These are phyloP conservation scores for Penicillium manginii DNA, from an alignment of 495 filamentous ascomycete genomes.

Conservation along the genomic window DNA sequence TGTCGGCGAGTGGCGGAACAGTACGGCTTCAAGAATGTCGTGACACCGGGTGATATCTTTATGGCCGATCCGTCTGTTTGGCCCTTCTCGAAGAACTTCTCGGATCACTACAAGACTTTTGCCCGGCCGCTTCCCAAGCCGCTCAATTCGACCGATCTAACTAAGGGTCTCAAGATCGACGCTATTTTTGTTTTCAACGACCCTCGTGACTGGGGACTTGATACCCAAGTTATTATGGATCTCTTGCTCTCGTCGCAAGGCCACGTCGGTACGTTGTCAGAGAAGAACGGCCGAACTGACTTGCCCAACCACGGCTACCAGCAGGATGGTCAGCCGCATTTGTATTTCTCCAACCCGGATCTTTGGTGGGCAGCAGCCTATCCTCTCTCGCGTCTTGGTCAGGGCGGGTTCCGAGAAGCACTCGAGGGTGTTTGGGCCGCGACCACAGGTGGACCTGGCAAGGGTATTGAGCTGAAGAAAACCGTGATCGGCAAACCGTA, in stretches of 20 bases:
- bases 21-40: constrained; percentile 85
- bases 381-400: constrained; percentile 86
- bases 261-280: constrained; percentile 74
- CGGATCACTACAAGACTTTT: constrained; percentile 61
- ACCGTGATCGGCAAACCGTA: constrained; percentile 85
- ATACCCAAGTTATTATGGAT: constrained; percentile 80
- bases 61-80: constrained; percentile 72
- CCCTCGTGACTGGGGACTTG: constrained; percentile 92
- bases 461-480: constrained; percentile 62
- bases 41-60: constrained; percentile 85
- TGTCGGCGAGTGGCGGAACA: constrained; percentile 75
- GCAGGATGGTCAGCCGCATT: constrained; percentile 73
- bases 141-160: constrained; percentile 39
- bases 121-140: constrained; percentile 60
- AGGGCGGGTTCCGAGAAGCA: constrained; percentile 87
- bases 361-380: constrained; percentile 83
- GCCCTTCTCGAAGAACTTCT: constrained; percentile 73
- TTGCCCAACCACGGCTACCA: constrained; percentile 77
- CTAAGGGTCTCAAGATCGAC: constrained; percentile 68
- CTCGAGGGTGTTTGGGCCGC: constrained; percentile 77
- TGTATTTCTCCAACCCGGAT: constrained; percentile 92
- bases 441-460: constrained; percentile 62
- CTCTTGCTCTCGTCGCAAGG: constrained; percentile 75
- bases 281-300: constrained; percentile 53
- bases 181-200: constrained; percentile 91